These are phyloP conservation scores for Penicillium riverlandense DNA, from an alignment of 495 filamentous ascomycete genomes.

Conservation along the genomic window DNA sequence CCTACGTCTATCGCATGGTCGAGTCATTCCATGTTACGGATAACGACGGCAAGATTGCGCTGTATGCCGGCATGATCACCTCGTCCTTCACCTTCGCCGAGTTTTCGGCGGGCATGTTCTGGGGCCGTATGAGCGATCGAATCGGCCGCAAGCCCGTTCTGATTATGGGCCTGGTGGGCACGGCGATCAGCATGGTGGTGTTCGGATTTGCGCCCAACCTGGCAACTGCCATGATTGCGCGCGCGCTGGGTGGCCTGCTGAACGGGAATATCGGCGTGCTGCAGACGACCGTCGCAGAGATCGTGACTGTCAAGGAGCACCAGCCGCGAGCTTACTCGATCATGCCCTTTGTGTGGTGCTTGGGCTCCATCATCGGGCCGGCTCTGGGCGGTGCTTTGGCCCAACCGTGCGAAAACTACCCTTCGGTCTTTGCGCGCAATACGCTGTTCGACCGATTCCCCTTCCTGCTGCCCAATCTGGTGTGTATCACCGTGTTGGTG, in stretches of 20 bases:
- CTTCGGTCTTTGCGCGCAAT: slow-evolving; percentile 62
- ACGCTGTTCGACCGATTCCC: slow-evolving; percentile 79
- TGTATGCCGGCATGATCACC: slow-evolving; percentile 95
- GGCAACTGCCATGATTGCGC: slow-evolving; percentile 74
- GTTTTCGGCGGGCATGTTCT: slow-evolving; percentile 80
- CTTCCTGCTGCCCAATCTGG: slow-evolving; percentile 88
- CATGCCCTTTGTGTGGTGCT: slow-evolving; percentile 96
- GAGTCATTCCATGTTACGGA: slow-evolving; percentile 79
- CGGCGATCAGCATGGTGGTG: slow-evolving; percentile 84
- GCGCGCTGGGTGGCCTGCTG: slow-evolving; percentile 82
- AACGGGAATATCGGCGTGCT: slow-evolving; percentile 97
- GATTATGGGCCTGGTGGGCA: slow-evolving; percentile 79
- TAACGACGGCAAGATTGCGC: slow-evolving; percentile 70
- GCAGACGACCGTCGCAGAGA: slow-evolving; percentile 88
- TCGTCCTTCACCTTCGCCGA: slow-evolving; percentile 96
- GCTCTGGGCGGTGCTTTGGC: slow-evolving; percentile 85
- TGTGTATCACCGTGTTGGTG: slow-evolving; percentile 73
- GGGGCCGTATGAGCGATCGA: slow-evolving; percentile 88
- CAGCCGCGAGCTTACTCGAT: slow-evolving; percentile 89
- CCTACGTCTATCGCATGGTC: slow-evolving; percentile 98
- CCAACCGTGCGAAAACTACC: slow-evolving; percentile 75
- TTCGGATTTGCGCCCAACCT: slow-evolving; percentile 90
- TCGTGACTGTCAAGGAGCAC: slow-evolving; percentile 86
- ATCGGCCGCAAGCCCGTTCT: slow-evolving; percentile 91
- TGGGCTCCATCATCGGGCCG: slow-evolving; percentile 87